A percentile compares a stretch with the other conserved stretches of the same genome.
Evolutionary conservation across 2,329 filamentous ascomycete species (phyloP).

Genomic region (Clonostachys solani): DNA sequence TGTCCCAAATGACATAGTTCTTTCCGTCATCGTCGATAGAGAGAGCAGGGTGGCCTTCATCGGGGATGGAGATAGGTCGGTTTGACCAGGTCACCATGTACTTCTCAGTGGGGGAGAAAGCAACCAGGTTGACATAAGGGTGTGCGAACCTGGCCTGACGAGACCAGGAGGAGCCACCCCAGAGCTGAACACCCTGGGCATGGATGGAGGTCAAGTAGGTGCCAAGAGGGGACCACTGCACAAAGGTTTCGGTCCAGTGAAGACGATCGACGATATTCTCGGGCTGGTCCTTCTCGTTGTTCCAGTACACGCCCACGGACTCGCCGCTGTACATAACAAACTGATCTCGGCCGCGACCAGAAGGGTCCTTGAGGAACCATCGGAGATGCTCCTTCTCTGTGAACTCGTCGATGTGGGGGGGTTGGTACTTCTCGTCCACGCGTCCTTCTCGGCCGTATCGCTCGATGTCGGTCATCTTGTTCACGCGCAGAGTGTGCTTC

Average conservation of each 20-base stretch:
- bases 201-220: slow-evolving; percentile 95
- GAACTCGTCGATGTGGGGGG: slow-evolving; percentile 80
- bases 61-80: slow-evolving; percentile 86
- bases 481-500: slow-evolving; percentile 91
- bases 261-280: slow-evolving; percentile 87
- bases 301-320: slow-evolving; percentile 94
- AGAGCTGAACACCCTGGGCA: slow-evolving; percentile 93
- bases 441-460: slow-evolving; percentile 91
- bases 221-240: slow-evolving; percentile 95
- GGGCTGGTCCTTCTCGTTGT: slow-evolving; percentile 88
- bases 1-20: slow-evolving; percentile 99
- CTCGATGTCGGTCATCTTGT: slow-evolving; percentile 98
- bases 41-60: slow-evolving; percentile 78
- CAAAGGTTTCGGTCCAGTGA: slow-evolving; percentile 97
- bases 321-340: slow-evolving; percentile 93
- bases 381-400: slow-evolving; percentile 89
- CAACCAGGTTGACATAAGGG: slow-evolving; percentile 90
- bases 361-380: slow-evolving; percentile 84
- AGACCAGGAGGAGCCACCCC: slow-evolving; percentile 87
- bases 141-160: slow-evolving; percentile 92
- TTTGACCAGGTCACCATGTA: slow-evolving; percentile 98
- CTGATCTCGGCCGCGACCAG: slow-evolving; percentile 82
- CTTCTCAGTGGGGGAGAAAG: slow-evolving; percentile 90
- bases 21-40: slow-evolving; percentile 94
- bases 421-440: slow-evolving; percentile 84